Base-by-base conservation (phyloP, 2,329 filamentous ascomycete genomes). In the Penicillium sp. region DNA sequence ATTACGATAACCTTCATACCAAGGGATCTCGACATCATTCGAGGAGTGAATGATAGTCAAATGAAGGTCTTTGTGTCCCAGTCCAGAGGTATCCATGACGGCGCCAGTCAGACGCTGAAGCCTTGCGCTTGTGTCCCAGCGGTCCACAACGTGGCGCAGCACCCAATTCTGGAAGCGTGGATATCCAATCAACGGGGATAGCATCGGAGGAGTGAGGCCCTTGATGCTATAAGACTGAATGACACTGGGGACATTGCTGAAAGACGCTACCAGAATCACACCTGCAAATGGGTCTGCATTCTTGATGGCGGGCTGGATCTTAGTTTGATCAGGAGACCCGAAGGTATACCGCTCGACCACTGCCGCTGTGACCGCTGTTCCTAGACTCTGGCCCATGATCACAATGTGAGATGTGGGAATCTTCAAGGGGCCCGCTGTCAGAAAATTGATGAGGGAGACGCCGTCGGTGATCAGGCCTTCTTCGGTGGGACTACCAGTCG, bases 11-110 rank as follows among this genome's bases (percentile, higher is more conserved):
- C 72, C 73, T 55, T 75, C 70, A 18, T 63, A 78, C 72, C 82
- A 92, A 0, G 88, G 84, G 52, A 97, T 95, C 59, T 95, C 89
- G 50, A 75, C 74, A 66, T 97, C 92, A 62, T 95, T 82, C 46
- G 80, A 78, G 13, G 90, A 88, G 61, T 96, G 92, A 2, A 97
- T 72, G 37, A 96, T 73, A 38, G 81, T 83, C 18, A 96, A 72
- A 20, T 84, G 78, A 8, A 93, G 55, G 55, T 62, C 61, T 74
- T 74, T 53, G 56, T 75, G 54, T 72, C 78, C 35, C 67, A 71
- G 12, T 81, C 78, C 57, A 82, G 71, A 40, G 77, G 81, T 46
- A 75, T 64, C 73, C 9, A 9, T 59, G 47, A 2, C 50, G 28
- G 68, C 58, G 2, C 71, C 70, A 2, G 70, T 67, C 44, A 73